These are phyloP conservation scores for Eucalyptus cloeziana DNA, from an alignment of 345 rosid species.

Conservation along the genomic window DNA sequence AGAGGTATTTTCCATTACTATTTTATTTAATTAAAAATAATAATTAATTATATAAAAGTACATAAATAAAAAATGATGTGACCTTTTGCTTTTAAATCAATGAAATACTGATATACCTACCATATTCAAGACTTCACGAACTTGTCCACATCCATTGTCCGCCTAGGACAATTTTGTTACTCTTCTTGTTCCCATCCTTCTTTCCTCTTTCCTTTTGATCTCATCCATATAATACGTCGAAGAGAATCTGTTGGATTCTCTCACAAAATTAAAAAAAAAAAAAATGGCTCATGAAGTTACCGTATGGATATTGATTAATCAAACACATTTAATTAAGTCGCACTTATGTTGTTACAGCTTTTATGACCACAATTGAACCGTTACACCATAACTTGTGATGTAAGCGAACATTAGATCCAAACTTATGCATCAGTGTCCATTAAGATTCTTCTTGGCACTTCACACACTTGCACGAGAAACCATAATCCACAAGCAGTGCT, in stretches of 20 bases:
- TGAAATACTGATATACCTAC: neutral
- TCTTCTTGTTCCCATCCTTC: neutral
- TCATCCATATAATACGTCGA: rapidly evolving
- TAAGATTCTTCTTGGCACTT: slow-evolving; percentile 42
- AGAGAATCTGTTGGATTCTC: neutral
- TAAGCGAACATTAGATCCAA: neutral
- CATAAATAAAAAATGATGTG: too few relatives aligned
- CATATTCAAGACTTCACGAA: rapidly evolving
- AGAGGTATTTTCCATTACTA: neutral
- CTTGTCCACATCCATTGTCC: neutral
- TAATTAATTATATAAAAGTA: too few relatives aligned
- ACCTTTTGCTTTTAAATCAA: too few relatives aligned
- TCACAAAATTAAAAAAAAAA: neutral
- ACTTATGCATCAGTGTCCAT: neutral
- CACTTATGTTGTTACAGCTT: neutral
- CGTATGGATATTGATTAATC: neutral
- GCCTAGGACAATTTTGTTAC: neutral
- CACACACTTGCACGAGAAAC: slow-evolving; percentile 61
- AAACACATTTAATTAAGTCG: neutral
- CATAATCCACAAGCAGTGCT: slow-evolving; percentile 65
- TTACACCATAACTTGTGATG: neutral
- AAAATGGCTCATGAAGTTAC: neutral
- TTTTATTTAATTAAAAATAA: too few relatives aligned
- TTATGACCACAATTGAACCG: neutral
- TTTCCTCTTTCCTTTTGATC: neutral